Conservation (phyloP, 208 protist genomes). For the Leishmania arabica region DNA sequence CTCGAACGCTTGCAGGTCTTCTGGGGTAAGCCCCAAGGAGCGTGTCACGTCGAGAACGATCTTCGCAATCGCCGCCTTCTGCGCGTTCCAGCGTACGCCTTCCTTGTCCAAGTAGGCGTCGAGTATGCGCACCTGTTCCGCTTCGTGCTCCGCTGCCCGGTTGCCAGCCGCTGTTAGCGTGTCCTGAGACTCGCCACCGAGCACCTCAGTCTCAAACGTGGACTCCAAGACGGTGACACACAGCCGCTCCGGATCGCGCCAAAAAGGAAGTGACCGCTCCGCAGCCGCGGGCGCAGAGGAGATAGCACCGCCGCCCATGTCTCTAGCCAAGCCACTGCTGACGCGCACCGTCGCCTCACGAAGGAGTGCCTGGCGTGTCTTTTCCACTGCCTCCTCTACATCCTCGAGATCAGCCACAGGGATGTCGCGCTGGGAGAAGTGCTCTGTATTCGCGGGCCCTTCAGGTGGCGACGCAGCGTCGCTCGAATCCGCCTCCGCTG, state of each 20-base stretch:
- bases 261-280: conserved; percentile 32
- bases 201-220: conserved; percentile 72
- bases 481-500: neutral
- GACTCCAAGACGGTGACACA: conserved; percentile 83
- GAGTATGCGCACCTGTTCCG: conserved; percentile 57
- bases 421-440: neutral
- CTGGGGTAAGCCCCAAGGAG: conserved; percentile 46
- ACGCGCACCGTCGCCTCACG: neutral
- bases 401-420: conserved; percentile 27
- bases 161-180: conserved; percentile 39
- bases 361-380: conserved; percentile 33
- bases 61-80: conserved; percentile 71
- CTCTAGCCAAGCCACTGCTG: neutral
- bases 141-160: conserved; percentile 48
- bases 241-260: conserved; percentile 53
- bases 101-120: conserved; percentile 74
- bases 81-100: conserved; percentile 55
- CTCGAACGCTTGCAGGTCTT: conserved; percentile 57
- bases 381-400: conserved; percentile 36
- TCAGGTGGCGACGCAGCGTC: neutral
- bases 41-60: conserved; percentile 57
- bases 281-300: neutral
- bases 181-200: conserved; percentile 34
- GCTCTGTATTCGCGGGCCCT: neutral
- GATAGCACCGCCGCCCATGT: neutral